These are phyloP conservation scores for Aquanectria penicillioides DNA, from an alignment of 2,329 filamentous ascomycete species.

Conservation along the genomic window DNA sequence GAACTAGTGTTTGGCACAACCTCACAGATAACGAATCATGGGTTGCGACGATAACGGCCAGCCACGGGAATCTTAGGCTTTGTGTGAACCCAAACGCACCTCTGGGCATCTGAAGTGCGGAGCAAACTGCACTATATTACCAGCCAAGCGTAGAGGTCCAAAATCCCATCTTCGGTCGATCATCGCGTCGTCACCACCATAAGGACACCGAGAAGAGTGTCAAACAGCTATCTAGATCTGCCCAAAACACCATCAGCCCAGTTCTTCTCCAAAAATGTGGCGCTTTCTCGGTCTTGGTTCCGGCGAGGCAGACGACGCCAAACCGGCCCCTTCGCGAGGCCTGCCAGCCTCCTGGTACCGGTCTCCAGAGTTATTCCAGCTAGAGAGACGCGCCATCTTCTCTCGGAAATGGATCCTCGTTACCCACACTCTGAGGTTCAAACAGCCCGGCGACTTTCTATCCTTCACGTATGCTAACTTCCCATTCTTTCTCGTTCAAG, in stretches of 20 bases:
- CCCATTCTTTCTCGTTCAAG: slow-evolving; percentile 61
- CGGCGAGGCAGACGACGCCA: slow-evolving; percentile 3
- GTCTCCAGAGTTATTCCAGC: slow-evolving; percentile 60
- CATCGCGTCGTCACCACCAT: too few species aligned
- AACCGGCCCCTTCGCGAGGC: slow-evolving; percentile 40
- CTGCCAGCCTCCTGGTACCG: slow-evolving; percentile 62
- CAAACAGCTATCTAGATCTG: too few species aligned
- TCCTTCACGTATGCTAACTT: slow-evolving; percentile 65
- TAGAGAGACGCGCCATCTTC: slow-evolving; percentile 65
- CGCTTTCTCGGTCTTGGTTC: slow-evolving; percentile 27
- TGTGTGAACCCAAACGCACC: background rate
- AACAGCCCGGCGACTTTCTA: slow-evolving; percentile 64
- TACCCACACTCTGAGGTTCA: slow-evolving; percentile 60
- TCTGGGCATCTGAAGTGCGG: background rate
- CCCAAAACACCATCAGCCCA: background rate
- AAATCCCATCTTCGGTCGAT: background rate
- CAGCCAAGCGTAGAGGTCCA: background rate
- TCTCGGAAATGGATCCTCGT: slow-evolving; percentile 64
- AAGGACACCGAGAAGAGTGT: too few species aligned
- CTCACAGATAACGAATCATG: background rate
- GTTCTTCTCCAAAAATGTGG: slow-evolving; percentile 16
- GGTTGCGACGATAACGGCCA: background rate
- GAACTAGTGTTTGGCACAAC: background rate
- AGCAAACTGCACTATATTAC: slow-evolving; percentile 13
- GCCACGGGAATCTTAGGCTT: background rate